These are phyloP conservation scores for Cystobasidium pallidum DNA, from an alignment of 1,284 basidiomycete species.

Conservation along the genomic window DNA sequence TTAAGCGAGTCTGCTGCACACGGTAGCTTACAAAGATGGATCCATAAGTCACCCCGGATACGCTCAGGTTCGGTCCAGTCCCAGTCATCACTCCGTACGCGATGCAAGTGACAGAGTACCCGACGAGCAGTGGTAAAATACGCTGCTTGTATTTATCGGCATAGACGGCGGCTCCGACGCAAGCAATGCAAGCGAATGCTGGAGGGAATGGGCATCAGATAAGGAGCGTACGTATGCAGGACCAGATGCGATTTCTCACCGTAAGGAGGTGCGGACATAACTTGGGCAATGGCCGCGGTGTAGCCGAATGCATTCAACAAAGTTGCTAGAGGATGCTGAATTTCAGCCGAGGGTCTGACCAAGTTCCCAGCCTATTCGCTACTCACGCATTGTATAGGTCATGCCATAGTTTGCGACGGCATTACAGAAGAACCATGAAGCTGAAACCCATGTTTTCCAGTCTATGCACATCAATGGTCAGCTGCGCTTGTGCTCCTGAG, in stretches of 20 bases:
- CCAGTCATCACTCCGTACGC: slow-evolving; percentile 5
- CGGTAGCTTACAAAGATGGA: not conserved
- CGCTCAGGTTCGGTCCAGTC: not conserved
- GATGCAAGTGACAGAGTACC: not conserved
- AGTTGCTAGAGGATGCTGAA: not conserved
- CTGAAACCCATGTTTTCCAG: slow-evolving; percentile 18
- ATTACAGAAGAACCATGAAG: slow-evolving; percentile 18
- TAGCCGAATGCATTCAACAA: slow-evolving; percentile 67
- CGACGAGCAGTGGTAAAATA: not conserved
- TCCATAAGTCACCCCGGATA: slow-evolving; percentile 13
- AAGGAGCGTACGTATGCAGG: not conserved
- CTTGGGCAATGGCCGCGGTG: slow-evolving; percentile 61
- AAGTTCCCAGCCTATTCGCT: no score
- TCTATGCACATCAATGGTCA: not conserved
- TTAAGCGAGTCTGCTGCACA: no score
- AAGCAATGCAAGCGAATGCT: slow-evolving; percentile 14
- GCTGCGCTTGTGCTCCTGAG: no score
- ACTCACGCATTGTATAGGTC: slow-evolving; percentile 9
- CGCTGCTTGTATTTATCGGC: slow-evolving; percentile 1
- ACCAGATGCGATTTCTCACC: not conserved
- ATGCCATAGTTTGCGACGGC: slow-evolving; percentile 19
- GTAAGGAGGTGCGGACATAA: slow-evolving; percentile 59
- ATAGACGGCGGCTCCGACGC: not conserved
- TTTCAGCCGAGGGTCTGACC: no score
- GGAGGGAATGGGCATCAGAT: not conserved